Evolutionary conservation across 192 early-diverging fungal species (phyloP), one percentile per base, ranked within the genome.

Genomic region (Coemansia sp.): DNA sequence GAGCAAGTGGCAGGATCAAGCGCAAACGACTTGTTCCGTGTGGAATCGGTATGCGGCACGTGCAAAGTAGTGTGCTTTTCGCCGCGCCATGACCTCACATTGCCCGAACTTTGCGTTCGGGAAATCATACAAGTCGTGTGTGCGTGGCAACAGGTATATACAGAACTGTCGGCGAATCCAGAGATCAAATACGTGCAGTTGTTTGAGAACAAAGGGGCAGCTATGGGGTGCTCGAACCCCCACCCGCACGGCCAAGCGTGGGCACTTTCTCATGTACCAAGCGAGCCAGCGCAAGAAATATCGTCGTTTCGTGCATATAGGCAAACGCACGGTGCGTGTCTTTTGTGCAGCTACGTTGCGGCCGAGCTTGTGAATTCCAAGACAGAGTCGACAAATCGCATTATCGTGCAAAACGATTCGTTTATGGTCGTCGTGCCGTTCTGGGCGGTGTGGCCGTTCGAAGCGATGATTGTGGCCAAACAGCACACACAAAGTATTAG

Each of bases 381-480:
- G 2, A 47, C 43, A 14, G 67, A 61, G 35, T 27, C 67, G 6
- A 60, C 76, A 38, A 79, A 70, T 55, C 86, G 95, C 22, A 62
- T 94, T 24, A 87, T 98, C 4, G 83, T 85, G 57, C 86, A 92
- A 71, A 96, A 96, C 70, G 83, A 83, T 22, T 84, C 86, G 0
- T 98, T 95, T 65, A 62, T 92, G 29, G 90, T 86, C 8, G 61
- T 97, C 0, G 93, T 95, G 1, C 96, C 96, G 11, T 98, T 94
- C 81, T 98, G 96, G 96, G 95, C 94, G 0, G 83, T 90, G 9
- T 98, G 96, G 96, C 96, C 96, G 4, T 97, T 91, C 62, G 96
- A 98, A 68, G 92, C 91, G 59, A 83, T 98, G 83, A 82, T 98
- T 10, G 70, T 95, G 5, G 65, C 88, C 39, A 91, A 89, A 66